A percentile compares a stretch with the other conserved stretches of the same genome.
Evolutionary conservation across 192 early-diverging fungal species (phyloP).

Genomic region (Tieghemiomyces parasiticus): DNA sequence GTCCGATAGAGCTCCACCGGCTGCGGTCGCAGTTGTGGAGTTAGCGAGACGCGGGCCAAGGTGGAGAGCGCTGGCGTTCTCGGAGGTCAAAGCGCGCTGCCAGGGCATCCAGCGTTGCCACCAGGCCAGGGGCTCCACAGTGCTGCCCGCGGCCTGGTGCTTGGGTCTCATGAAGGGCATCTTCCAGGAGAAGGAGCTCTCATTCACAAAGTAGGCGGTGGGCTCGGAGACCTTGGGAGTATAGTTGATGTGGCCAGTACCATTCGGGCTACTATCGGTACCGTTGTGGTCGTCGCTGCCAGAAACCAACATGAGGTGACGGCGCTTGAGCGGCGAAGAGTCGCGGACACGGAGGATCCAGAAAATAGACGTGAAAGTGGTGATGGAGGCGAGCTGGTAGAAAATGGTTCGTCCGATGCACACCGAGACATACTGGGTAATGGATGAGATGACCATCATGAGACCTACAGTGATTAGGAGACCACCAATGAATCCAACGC

Average conservation of each 20-base stretch:
- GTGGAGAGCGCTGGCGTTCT: neutral
- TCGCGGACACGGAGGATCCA: constrained; percentile 11
- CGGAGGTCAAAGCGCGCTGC: neutral
- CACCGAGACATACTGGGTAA: constrained; percentile 10
- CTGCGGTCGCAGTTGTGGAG: neutral
- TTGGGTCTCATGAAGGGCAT: neutral
- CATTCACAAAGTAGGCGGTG: neutral
- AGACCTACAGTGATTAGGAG: neutral
- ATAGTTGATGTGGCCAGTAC: neutral
- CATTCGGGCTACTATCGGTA: neutral
- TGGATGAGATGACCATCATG: constrained; percentile 4
- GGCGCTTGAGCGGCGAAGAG: constrained; percentile 1
- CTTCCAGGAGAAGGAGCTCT: neutral
- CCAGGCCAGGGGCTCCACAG: neutral
- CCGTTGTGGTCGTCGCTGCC: neutral
- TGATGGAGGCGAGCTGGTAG: neutral
- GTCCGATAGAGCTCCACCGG: neutral
- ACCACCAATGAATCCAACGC: constrained; percentile 5
- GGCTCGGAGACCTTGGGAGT: neutral
- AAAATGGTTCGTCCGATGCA: neutral
- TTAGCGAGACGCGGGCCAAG: neutral
- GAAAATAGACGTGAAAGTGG: constrained; percentile 2
- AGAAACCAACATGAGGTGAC: constrained; percentile 3
- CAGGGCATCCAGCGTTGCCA: neutral
- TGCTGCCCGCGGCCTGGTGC: neutral